phyloP scores from a whole-genome alignment of 2,329 filamentous ascomycete species.

The Mollisia scopiformis region DNA sequence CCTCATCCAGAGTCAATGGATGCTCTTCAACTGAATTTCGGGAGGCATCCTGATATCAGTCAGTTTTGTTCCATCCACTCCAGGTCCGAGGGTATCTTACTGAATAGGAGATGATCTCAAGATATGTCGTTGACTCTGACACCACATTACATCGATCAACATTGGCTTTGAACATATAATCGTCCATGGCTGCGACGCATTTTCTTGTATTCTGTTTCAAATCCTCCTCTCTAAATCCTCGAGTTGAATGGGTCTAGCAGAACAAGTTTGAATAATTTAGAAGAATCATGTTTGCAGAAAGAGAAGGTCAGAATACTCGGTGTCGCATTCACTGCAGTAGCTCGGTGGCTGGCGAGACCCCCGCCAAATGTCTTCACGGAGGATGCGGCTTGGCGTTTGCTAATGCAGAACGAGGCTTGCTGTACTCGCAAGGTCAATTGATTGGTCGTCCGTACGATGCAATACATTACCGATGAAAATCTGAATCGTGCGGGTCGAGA shows the following conservation, averaged over 20 bases:
- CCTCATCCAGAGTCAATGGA: slow-evolving; percentile 35
- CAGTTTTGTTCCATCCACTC: slow-evolving; percentile 1
- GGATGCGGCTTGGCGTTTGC: background rate
- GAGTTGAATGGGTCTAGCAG: background rate
- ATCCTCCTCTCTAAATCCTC: background rate
- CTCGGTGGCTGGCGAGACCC: background rate
- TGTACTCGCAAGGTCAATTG: background rate
- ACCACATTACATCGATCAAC: slow-evolving; percentile 33
- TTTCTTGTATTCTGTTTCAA: background rate
- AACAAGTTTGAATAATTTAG: background rate
- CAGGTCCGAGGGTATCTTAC: slow-evolving; percentile 22
- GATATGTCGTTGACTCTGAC: slow-evolving; percentile 32
- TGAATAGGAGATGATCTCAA: slow-evolving; percentile 38
- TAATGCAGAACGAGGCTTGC: background rate
- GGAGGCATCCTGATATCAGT: slow-evolving; percentile 30
- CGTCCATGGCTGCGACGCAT: slow-evolving; percentile 32
- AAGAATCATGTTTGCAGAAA: background rate
- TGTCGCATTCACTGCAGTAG: background rate
- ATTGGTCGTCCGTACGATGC: background rate
- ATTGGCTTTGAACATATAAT: slow-evolving; percentile 38
- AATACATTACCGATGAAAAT: background rate
- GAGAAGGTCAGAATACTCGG: background rate
- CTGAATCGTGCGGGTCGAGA: background rate
- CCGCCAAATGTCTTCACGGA: background rate
- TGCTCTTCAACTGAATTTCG: slow-evolving; percentile 36